Percentiles rank a stretch among this genome's conserved stretches.
These are phyloP conservation scores for Pleurozium schreberi DNA, from an alignment of 225 moss, liverwort and hornwort genomes.

Conservation along the genomic window DNA sequence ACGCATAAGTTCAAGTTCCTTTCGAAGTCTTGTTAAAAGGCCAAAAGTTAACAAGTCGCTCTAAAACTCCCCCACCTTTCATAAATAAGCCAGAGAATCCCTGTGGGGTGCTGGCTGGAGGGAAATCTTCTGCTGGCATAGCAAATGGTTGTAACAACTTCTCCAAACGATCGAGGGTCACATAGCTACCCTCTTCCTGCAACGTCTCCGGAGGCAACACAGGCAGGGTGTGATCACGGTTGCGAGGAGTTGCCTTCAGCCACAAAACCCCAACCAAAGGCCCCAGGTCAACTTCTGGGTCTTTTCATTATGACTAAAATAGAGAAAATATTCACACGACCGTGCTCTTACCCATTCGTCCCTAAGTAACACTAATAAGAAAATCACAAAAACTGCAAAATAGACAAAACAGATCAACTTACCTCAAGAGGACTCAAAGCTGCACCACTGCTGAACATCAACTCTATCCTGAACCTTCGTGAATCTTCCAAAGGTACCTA, in stretches of 20 bases:
- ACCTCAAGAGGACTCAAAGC: conserved; percentile 96
- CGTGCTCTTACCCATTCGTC: not conserved
- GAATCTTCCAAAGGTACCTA: conserved; percentile 92
- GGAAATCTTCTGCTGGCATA: conserved; percentile 98
- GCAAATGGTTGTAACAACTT: conserved; percentile 94
- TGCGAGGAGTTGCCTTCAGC: conserved; percentile 77
- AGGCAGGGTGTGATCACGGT: conserved; percentile 94
- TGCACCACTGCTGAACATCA: conserved; percentile 97
- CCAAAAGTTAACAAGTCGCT: conserved; percentile 98
- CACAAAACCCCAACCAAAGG: not conserved
- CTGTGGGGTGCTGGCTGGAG: conserved; percentile 93
- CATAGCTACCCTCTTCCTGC: conserved; percentile 75
- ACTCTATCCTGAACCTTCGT: conserved; percentile 87
- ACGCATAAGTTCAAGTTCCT: not conserved
- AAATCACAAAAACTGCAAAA: not conserved
- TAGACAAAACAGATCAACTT: not conserved
- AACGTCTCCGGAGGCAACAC: conserved; percentile 74
- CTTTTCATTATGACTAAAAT: not conserved
- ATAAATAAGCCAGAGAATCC: conserved; percentile 96
- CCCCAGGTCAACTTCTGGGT: not conserved
- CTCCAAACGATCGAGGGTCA: conserved; percentile 89
- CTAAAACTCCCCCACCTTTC: conserved; percentile 99
- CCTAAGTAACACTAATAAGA: not conserved
- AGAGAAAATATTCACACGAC: not conserved
- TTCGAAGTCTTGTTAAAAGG: conserved; percentile 76